Base-by-base conservation (phyloP, 495 filamentous ascomycete species). In the Umbilicaria muhlenbergii region DNA sequence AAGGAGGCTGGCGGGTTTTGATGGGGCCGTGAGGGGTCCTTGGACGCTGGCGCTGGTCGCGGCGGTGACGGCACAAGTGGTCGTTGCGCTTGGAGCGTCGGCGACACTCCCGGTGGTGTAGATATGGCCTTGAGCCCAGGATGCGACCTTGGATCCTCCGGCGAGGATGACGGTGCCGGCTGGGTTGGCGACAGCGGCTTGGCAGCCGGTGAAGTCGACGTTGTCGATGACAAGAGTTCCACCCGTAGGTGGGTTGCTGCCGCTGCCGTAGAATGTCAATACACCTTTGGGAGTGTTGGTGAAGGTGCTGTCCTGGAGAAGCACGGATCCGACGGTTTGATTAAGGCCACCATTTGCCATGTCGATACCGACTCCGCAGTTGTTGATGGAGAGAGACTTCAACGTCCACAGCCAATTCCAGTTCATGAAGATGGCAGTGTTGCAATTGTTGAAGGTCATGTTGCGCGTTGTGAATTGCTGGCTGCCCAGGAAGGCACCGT, bases 401-500 rank as follows among this genome's bases (percentile, higher is more conserved):
- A 91, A 76, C 42, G 76, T 80, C 82, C 86, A 96, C 8, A 80
- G 74, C 89, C 86, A 93, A 62, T 87, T 81, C 87, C 86, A 94
- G 69, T 89, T 88, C 82, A 87, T 83, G 65, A 73, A 91, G 46
- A 94, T 78, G 41, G 83, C 86, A 17, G 88, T 94, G 53, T 86
- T 70, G 65, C 84, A 91, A 61, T 77, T 73, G 54, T 87, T 91
- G 71, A 94, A 94, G 31, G 71, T 81, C 55, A 95, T 51, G 63
- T 95, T 95, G 47, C 88, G 82, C 43, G 81, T 87, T 5, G 89
- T 92, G 61, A 91, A 95, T 59, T 96, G 89, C 63, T 96, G 89
- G 63, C 84, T 94, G 41, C 89, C 89, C 12, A 92, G 70, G 67
- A 86, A 89, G 47, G 81, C 78, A 14, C 87, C 86, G 54, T 79